Base-by-base conservation (phyloP, 2,329 filamentous ascomycete species). In the Penicillium sp. region DNA sequence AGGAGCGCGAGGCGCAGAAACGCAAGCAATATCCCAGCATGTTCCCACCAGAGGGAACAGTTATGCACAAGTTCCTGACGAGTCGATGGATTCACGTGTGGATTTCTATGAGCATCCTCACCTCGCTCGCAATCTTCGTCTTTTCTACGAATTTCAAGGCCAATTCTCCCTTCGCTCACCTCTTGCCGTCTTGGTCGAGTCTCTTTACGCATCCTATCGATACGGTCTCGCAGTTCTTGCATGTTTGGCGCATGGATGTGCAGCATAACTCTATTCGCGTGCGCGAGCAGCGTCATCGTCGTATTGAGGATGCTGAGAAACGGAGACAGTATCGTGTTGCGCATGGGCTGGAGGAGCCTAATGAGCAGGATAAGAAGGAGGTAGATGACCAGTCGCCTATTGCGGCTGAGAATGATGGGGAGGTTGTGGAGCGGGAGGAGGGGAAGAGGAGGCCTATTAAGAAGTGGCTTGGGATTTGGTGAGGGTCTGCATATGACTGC, bases 391-490 rank as follows among this genome's bases (percentile, higher is more conserved):
- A 72, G 53, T 66, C 64, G 53, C 61, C 63, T 59, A 60, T 73
- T 70, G 67, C 27, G 27, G 27, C 1, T 28, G 27, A 28, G 27
- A 28, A 28, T 8, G 58, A 49, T 53, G 61, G 44, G 13, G 58
- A 61, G 49, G 67, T 62, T 61, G 62, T 66, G 44, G 67, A 70
- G 59, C 67, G 59, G 15, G 15, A 23, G 56, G 64, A 69, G 49
- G 64, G 65, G 55, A 73, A 72, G 65, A 81, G 75, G 72, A 71
- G 52, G 58, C 77, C 78, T 49, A 74, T 83, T 49, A 91, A 90
- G 81, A 91, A 88, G 76, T 91, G 87, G 82, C 75, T 93, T 61
- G 89, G 89, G 12, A 86, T 95, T 63, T 95, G 89, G 79, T 90
- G 50, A 62, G 49, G 20, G 7, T 18, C 25, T 24, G 39, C 20